phyloP scores from a whole-genome alignment of 2,329 filamentous ascomycete genomes.

The Penicillium sp. region DNA sequence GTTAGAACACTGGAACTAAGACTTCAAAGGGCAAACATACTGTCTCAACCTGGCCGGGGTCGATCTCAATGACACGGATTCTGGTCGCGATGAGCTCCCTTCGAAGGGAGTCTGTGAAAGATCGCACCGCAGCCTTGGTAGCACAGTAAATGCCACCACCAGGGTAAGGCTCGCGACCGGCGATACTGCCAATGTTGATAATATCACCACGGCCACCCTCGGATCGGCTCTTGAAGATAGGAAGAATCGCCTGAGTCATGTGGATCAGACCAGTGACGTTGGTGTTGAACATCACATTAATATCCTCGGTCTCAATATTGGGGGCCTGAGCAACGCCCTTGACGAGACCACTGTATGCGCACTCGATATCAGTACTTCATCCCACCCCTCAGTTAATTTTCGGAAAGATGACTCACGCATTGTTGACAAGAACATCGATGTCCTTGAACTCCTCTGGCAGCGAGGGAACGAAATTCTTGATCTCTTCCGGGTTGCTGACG shows the following conservation, averaged over 20 bases:
- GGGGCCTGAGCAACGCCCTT: conserved; percentile 85
- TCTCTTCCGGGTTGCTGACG: conserved; percentile 75
- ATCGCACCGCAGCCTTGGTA: conserved; percentile 83
- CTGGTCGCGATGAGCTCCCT: conserved; percentile 79
- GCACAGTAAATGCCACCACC: conserved; percentile 92
- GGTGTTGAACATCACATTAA: conserved; percentile 83
- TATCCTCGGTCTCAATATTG: conserved; percentile 77
- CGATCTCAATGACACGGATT: conserved; percentile 82
- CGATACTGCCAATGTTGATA: conserved; percentile 92
- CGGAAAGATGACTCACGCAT: conserved; percentile 75
- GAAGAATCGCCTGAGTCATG: conserved; percentile 89
- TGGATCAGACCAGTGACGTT: conserved; percentile 95
- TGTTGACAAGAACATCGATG: conserved; percentile 90
- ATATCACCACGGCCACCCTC: conserved; percentile 85
- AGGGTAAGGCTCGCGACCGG: conserved; percentile 81
- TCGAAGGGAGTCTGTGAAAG: conserved; percentile 79
- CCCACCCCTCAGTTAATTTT: background rate
- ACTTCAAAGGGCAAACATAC: conserved; percentile 42
- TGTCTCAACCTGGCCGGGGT: conserved; percentile 91
- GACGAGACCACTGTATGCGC: conserved; percentile 69
- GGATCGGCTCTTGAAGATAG: conserved; percentile 69
- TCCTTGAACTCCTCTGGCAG: conserved; percentile 81
- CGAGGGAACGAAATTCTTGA: conserved; percentile 69
- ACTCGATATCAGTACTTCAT: conserved; percentile 8
- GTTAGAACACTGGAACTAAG: background rate